Conservation (phyloP, 2,329 filamentous ascomycete species). For the Phoma sp. region DNA sequence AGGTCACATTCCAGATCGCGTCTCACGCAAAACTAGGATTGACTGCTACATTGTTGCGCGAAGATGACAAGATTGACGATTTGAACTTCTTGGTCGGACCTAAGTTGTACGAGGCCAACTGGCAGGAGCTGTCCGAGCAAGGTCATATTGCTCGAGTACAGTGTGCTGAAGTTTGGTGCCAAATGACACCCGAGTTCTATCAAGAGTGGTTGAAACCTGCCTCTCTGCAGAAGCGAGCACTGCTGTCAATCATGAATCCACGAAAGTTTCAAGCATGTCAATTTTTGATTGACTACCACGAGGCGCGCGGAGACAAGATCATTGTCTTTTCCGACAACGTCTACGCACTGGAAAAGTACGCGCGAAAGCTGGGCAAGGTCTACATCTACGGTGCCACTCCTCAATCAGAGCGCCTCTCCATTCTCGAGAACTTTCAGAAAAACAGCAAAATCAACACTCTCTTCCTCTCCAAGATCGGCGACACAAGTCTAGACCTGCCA, state of each 20-base stretch:
- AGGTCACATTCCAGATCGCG: conserved; percentile 90
- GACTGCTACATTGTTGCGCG: conserved; percentile 89
- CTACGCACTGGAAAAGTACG: conserved; percentile 86
- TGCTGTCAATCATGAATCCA: conserved; percentile 97
- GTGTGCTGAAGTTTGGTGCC: conserved; percentile 98
- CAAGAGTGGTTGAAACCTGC: conserved; percentile 79
- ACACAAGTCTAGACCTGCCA: conserved; percentile 95
- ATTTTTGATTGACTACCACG: conserved; percentile 98
- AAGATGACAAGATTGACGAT: conserved; percentile 98
- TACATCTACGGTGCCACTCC: conserved; percentile 91
- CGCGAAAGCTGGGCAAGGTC: conserved; percentile 80
- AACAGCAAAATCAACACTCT: conserved; percentile 90
- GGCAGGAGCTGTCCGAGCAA: conserved; percentile 97
- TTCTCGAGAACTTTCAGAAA: conserved; percentile 93
- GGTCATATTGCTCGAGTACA: conserved; percentile 97
- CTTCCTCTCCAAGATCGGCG: conserved; percentile 96
- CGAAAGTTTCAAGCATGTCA: conserved; percentile 96
- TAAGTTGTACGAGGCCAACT: conserved; percentile 97
- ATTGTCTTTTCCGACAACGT: conserved; percentile 99
- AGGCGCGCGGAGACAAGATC: conserved; percentile 92
- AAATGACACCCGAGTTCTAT: conserved; percentile 98
- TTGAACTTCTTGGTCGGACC: conserved; percentile 97
- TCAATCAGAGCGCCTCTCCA: conserved; percentile 82
- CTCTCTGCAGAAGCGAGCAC: conserved; percentile 67
- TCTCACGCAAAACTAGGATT: conserved; percentile 94